phyloP scores from a whole-genome alignment of 2,329 filamentous ascomycete species.

The Aspergillus puulaauensis region DNA sequence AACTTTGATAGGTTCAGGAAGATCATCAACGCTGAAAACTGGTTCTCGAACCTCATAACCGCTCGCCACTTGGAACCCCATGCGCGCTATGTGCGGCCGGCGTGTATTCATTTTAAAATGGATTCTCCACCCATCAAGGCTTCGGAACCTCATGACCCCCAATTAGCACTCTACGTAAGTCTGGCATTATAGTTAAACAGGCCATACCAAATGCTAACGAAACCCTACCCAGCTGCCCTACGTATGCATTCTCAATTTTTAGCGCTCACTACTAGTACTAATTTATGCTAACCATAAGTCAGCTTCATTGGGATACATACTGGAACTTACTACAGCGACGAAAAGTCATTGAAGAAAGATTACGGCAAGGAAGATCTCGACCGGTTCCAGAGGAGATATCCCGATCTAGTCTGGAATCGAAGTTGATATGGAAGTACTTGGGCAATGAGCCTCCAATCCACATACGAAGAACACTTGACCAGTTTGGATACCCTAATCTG shows the following conservation, averaged over 20 bases:
- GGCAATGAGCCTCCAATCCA: slow-evolving; percentile 63
- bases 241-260: slow-evolving; percentile 15
- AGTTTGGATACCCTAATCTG: slow-evolving; percentile 63
- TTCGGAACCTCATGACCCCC: slow-evolving; percentile 19
- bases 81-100: slow-evolving; percentile 38
- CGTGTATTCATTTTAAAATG: slow-evolving; percentile 34
- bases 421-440: slow-evolving; percentile 64
- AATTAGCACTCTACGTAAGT: slow-evolving; percentile 33
- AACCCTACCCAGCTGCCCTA: slow-evolving; percentile 25
- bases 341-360: slow-evolving; percentile 53
- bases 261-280: accelerated
- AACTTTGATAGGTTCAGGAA: slow-evolving; percentile 32
- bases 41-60: slow-evolving; percentile 36
- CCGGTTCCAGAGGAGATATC: slow-evolving; percentile 58
- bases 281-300: not conserved
- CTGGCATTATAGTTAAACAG: not conserved
- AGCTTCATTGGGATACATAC: slow-evolving; percentile 67
- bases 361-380: slow-evolving; percentile 54
- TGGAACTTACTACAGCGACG: slow-evolving; percentile 57
- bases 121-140: slow-evolving; percentile 18
- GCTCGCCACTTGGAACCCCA: slow-evolving; percentile 41
- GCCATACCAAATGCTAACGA: slow-evolving; percentile 1
- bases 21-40: slow-evolving; percentile 36
- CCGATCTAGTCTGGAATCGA: slow-evolving; percentile 55
- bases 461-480: slow-evolving; percentile 61